A percentile compares a stretch with the other conserved stretches of the same genome.
Conservation (phyloP, 805 yeast genomes). For the Geotrichum ghanense region DNA sequence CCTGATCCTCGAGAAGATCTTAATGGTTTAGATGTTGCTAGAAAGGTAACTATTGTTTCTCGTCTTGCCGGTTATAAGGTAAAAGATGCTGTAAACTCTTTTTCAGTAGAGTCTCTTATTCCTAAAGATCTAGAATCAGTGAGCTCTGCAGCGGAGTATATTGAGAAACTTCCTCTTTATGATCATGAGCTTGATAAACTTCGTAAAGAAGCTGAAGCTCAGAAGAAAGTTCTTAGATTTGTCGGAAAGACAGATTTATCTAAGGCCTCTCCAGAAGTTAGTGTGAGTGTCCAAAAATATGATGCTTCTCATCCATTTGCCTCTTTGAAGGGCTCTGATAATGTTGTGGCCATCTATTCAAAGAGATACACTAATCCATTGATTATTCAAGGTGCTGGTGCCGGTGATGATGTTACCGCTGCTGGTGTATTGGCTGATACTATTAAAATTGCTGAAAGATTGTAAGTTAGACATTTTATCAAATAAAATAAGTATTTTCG, state of each 20-base stretch:
- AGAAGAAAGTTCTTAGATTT: conserved; percentile 82
- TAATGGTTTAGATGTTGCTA: conserved; percentile 96
- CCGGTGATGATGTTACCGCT: conserved; percentile 70
- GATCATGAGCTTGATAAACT: conserved; percentile 70
- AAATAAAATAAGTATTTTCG: too few species aligned
- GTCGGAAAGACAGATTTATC: conserved; percentile 79
- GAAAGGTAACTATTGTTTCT: conserved; percentile 93
- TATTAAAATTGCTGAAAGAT: conserved; percentile 81
- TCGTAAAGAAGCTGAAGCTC: conserved; percentile 69
- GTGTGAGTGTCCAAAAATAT: conserved; percentile 84
- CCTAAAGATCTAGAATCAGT: conserved; percentile 67
- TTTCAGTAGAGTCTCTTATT: conserved; percentile 89
- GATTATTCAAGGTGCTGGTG: conserved; percentile 93
- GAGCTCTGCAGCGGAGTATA: conserved; percentile 58
- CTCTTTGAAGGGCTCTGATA: conserved; percentile 88
- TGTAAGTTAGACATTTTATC: too few species aligned
- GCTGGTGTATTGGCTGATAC: conserved; percentile 93
- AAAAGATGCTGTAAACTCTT: conserved; percentile 71
- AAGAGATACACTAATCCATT: conserved; percentile 89
- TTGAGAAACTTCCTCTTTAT: conserved; percentile 69
- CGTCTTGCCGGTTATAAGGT: conserved; percentile 82
- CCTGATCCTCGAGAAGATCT: conserved; percentile 99
- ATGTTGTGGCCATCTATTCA: conserved; percentile 84
- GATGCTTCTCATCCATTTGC: conserved; percentile 91
- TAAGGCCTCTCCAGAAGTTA: conserved; percentile 37